Evolutionary conservation across 2,329 filamentous ascomycete genomes (phyloP).

Genomic region (Fusarium sublunatum): DNA sequence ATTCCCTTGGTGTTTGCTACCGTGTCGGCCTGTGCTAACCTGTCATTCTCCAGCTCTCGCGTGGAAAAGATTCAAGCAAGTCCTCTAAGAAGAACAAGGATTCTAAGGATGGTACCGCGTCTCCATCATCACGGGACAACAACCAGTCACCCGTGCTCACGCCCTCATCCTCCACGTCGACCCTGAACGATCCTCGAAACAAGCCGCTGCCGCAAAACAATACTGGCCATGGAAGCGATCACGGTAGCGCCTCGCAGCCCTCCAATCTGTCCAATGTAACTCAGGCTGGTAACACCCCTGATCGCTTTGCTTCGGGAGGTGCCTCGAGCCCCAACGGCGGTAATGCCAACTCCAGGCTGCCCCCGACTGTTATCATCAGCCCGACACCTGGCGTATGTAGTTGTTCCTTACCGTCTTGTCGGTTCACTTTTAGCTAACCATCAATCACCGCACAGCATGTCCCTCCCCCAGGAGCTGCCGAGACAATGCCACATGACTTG

Average conservation of each 20-base stretch:
- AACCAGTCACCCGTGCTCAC: slow-evolving; percentile 75
- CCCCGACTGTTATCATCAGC: slow-evolving; percentile 93
- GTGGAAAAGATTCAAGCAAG: slow-evolving; percentile 88
- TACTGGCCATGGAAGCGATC: slow-evolving; percentile 57
- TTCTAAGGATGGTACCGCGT: slow-evolving; percentile 80
- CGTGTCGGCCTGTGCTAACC: slow-evolving; percentile 27
- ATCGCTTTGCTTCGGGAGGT: slow-evolving; percentile 57
- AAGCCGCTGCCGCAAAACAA: slow-evolving; percentile 77
- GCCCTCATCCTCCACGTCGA: slow-evolving; percentile 89
- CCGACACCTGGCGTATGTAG: slow-evolving; percentile 87
- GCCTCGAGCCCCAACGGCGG: slow-evolving; percentile 53
- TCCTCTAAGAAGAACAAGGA: slow-evolving; percentile 81
- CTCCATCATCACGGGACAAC: slow-evolving; percentile 73
- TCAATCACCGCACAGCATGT: slow-evolving; percentile 68
- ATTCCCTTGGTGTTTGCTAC: neutral
- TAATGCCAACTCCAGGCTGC: slow-evolving; percentile 58
- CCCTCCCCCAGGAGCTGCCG: slow-evolving; percentile 89
- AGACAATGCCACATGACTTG: slow-evolving; percentile 98
- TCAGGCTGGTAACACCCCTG: slow-evolving; percentile 52
- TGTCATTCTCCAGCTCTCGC: slow-evolving; percentile 76
- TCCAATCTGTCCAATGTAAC: slow-evolving; percentile 52
- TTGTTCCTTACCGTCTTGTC: slow-evolving; percentile 20
- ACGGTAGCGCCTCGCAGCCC: slow-evolving; percentile 55
- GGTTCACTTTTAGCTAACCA: slow-evolving; percentile 21
- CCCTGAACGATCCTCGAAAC: slow-evolving; percentile 85